Evolutionary conservation across 2,329 filamentous ascomycete species (phyloP).

Genomic region (Cladosporium oxysporum): DNA sequence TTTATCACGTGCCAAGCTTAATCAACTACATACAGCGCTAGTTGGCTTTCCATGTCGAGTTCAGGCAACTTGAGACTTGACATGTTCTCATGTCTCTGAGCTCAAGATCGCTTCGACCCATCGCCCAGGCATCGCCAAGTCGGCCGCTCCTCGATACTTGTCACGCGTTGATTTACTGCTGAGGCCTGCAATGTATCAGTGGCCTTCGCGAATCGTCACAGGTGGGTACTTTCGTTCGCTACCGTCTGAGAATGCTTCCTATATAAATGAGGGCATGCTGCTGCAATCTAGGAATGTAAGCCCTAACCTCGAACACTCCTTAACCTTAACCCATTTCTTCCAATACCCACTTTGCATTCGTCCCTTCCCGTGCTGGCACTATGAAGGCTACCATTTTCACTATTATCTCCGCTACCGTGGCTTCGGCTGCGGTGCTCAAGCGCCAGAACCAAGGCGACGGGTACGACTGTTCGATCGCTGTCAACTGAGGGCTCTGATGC

Average conservation of each 20-base stretch:
- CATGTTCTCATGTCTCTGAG: neutral
- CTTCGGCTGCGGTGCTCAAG: slow-evolving; percentile 2
- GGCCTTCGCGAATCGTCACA: neutral
- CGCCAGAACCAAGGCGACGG: slow-evolving; percentile 15
- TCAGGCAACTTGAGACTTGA: neutral
- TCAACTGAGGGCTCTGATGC: neutral
- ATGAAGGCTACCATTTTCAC: neutral
- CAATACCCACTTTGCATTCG: neutral
- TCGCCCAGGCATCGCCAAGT: slow-evolving; percentile 6
- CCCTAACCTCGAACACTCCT: neutral
- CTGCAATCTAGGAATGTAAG: neutral
- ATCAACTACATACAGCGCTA: neutral
- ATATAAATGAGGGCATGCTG: neutral
- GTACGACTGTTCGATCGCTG: neutral
- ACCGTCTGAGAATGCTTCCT: neutral
- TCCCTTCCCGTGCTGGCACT: slow-evolving; percentile 9
- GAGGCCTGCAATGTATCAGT: slow-evolving; percentile 4
- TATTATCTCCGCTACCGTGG: slow-evolving; percentile 3
- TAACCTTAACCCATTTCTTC: neutral
- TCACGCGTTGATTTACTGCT: slow-evolving; percentile 6
- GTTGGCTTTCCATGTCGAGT: neutral
- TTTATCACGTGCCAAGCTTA: neutral
- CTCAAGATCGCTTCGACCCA: neutral
- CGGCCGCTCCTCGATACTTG: neutral
- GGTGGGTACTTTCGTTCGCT: neutral